Evolutionary conservation across 1,139 yeast genomes (phyloP).

Genomic region (Geotrichum cucujoidarum): DNA sequence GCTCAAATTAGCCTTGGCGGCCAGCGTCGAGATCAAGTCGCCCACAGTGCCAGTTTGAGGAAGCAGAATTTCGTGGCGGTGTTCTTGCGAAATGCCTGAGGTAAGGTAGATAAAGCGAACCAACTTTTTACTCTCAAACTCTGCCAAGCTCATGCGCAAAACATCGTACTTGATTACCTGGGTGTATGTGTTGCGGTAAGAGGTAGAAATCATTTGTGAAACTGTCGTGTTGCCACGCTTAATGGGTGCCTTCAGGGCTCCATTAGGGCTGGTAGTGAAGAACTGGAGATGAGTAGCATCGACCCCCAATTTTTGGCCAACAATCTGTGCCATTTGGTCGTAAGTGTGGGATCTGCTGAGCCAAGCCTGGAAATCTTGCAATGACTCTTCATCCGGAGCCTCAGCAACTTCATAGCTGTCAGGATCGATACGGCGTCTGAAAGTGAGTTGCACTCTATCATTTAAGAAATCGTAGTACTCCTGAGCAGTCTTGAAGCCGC

Average conservation of each 20-base stretch:
- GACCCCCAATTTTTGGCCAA: slow-evolving; percentile 51
- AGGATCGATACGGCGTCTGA: slow-evolving; percentile 46
- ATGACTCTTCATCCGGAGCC: slow-evolving; percentile 43
- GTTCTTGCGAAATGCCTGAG: slow-evolving; percentile 44
- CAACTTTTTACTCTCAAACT: slow-evolving; percentile 69
- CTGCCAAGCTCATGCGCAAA: slow-evolving; percentile 65
- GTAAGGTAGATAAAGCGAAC: slow-evolving; percentile 43
- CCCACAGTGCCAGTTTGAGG: slow-evolving; percentile 51
- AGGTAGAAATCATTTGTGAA: slow-evolving; percentile 41
- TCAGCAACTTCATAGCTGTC: slow-evolving; percentile 19
- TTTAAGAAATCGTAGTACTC: slow-evolving; percentile 61
- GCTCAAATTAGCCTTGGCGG: slow-evolving; percentile 51
- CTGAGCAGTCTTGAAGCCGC: slow-evolving; percentile 38
- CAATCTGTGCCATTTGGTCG: slow-evolving; percentile 52
- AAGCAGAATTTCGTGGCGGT: slow-evolving; percentile 63
- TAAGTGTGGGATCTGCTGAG: slow-evolving; percentile 58
- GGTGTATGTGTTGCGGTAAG: slow-evolving; percentile 32
- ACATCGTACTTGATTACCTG: slow-evolving; percentile 54
- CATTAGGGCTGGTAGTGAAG: slow-evolving; percentile 36
- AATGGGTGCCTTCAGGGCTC: slow-evolving; percentile 39
- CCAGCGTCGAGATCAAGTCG: slow-evolving; percentile 54
- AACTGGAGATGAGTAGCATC: slow-evolving; percentile 64
- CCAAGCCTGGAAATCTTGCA: slow-evolving; percentile 57
- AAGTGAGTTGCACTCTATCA: slow-evolving; percentile 58
- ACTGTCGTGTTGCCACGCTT: slow-evolving; percentile 33